Percentiles rank a stretch among this genome's conserved stretches.
These are phyloP conservation scores for Cucurbitaria berberidis DNA, from an alignment of 2,329 filamentous ascomycete species.

Conservation along the genomic window DNA sequence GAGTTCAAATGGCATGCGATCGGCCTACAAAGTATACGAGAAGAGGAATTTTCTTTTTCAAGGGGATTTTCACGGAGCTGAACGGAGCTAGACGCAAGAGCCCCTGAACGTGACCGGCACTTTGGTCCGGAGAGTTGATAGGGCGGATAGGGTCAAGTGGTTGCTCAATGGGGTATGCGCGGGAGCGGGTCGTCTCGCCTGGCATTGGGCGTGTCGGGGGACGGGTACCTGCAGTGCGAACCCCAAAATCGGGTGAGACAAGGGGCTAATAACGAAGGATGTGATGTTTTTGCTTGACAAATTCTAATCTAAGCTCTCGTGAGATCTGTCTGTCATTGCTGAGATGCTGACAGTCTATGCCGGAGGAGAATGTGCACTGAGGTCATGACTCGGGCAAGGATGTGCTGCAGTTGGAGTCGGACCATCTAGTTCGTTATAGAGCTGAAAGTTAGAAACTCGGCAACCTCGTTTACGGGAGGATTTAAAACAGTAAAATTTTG, in stretches of 20 bases:
- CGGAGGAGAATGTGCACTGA: background rate
- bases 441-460: background rate
- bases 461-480: background rate
- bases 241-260: background rate
- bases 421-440: background rate
- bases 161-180: background rate
- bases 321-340: background rate
- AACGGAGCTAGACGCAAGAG: background rate
- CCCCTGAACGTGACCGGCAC: background rate
- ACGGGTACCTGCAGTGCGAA: background rate
- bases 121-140: background rate
- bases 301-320: background rate
- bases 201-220: background rate
- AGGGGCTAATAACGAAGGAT: too few relatives aligned
- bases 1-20: background rate
- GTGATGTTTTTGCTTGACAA: background rate
- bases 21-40: background rate
- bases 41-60: background rate
- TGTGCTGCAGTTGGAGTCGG: background rate
- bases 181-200: slow-evolving; percentile 1
- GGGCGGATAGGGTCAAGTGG: background rate
- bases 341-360: background rate
- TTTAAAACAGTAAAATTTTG: too few relatives aligned
- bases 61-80: background rate
- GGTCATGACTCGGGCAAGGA: background rate